These are phyloP conservation scores for Scenedesmus sp. DNA, from an alignment of 163 green algal genomes.

Conservation along the genomic window DNA sequence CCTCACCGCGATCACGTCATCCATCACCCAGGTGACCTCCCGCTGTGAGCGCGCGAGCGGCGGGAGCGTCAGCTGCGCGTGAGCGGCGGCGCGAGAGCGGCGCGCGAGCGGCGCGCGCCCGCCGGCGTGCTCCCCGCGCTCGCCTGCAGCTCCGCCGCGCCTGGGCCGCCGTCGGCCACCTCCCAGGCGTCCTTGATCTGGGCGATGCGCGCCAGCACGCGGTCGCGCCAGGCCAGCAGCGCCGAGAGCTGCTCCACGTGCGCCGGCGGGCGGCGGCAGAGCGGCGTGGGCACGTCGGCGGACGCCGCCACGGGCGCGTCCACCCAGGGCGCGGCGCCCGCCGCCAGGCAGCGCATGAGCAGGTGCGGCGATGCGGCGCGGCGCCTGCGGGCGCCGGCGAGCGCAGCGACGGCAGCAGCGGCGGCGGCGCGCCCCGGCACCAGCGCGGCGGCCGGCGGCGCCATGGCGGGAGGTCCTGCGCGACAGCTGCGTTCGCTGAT, in stretches of 20 bases:
- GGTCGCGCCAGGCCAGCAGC: slow-evolving; percentile 6
- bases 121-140: too few species aligned
- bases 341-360: background rate
- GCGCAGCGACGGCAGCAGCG: too few species aligned
- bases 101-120: too few species aligned
- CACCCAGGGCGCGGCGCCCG: background rate
- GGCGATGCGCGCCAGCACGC: slow-evolving; percentile 6
- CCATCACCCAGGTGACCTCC: slow-evolving; percentile 58
- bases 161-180: slow-evolving; percentile 34
- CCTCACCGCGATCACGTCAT: slow-evolving; percentile 53
- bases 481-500: too few species aligned
- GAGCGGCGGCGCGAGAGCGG: background rate
- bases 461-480: too few species aligned
- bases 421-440: too few species aligned
- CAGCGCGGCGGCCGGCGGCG: too few species aligned
- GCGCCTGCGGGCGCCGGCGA: too few species aligned
- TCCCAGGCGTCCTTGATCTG: slow-evolving; percentile 28
- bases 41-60: slow-evolving; percentile 19
- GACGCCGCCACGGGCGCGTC: background rate
- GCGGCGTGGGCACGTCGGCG: slow-evolving; percentile 35
- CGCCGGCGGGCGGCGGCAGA: slow-evolving; percentile 14
- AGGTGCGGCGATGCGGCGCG: too few species aligned
- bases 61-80: background rate
- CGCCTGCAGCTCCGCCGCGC: slow-evolving; percentile 47
- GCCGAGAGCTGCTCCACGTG: slow-evolving; percentile 20